Conservation (phyloP, 129 eudicot species). For the Escallonia rubra region DNA sequence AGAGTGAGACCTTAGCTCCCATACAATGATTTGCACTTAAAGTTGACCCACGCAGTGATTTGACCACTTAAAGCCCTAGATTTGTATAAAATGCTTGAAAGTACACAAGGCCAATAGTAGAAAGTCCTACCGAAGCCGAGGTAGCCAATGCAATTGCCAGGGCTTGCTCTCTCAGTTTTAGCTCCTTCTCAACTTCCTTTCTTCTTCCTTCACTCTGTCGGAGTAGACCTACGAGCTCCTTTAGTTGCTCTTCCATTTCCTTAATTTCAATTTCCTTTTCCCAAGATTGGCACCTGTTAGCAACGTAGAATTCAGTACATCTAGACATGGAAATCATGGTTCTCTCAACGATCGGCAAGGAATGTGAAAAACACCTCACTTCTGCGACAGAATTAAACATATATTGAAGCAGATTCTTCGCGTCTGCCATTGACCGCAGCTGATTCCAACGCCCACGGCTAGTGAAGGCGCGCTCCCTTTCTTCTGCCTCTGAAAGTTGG, state of each 20-base stretch:
- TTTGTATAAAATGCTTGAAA: background rate
- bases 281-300: slow-evolving; percentile 57
- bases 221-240: slow-evolving; percentile 54
- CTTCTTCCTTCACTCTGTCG: slow-evolving; percentile 62
- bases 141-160: slow-evolving; percentile 34
- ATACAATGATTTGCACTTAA: too few species aligned
- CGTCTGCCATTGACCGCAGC: slow-evolving; percentile 81
- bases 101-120: background rate
- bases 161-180: slow-evolving; percentile 50
- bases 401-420: slow-evolving; percentile 78
- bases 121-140: slow-evolving; percentile 37
- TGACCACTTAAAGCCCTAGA: background rate
- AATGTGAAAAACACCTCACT: slow-evolving; percentile 42
- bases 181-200: slow-evolving; percentile 58
- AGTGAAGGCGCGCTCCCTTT: slow-evolving; percentile 49
- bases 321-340: background rate
- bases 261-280: slow-evolving; percentile 72
- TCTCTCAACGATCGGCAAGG: background rate
- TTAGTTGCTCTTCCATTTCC: slow-evolving; percentile 74
- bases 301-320: background rate
- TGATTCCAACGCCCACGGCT: slow-evolving; percentile 76
- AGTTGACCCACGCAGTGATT: background rate
- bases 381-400: slow-evolving; percentile 66
- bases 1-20: too few species aligned
- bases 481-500: slow-evolving; percentile 84